Evolutionary conservation across 305 asterid genomes (phyloP), one percentile per base, ranked within the genome.

Genomic region (Euphrasia arctica): DNA sequence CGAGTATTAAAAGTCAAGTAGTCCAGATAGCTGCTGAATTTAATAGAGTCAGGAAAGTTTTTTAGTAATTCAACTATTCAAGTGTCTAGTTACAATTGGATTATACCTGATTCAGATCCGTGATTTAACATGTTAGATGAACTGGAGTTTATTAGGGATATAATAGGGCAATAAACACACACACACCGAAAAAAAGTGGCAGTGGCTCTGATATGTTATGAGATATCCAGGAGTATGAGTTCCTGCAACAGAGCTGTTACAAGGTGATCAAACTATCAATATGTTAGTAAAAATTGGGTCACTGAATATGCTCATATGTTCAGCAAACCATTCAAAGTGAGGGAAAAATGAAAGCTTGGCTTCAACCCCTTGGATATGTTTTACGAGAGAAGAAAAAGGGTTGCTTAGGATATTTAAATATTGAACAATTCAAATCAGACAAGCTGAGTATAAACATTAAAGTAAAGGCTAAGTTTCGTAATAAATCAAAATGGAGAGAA

Each of bases 231-330:
- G 76, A 69, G 63, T 68, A 62, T 27, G 65, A 65, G 45, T 66
- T 69, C 87, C 85, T 82, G 88, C 88, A 78, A 62, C 62, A 72
- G 58, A 74, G 79, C 75, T 70, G 79, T 67, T 57, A 72, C 63
- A 64, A 61, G 65, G 43, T 39, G 2, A 78, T 65, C 77, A 70
- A 74, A 66, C 63, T 70, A 68, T 66, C 64, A 58, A 27, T 29
- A 48, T 49, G 79, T 82, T 63, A 78, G 85, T 76, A 36, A 67
- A 66, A 62, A 45, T 60, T 58, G 66, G 64, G 49, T 72, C 68
- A 73, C 43, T 14, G 29, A 68, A 54, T 56, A 57, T 65, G 36
- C 54, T 65, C 29, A 66, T 42, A 52, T 45, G 61, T 41, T 36
- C 66, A 63, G 42, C 47, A 63, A 56, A 22, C 60, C 28, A 57